A percentile compares a stretch with the other conserved stretches of the same genome.
Evolutionary conservation across 345 rosid genomes (phyloP).

Genomic region (Cardamine resedifolia): DNA sequence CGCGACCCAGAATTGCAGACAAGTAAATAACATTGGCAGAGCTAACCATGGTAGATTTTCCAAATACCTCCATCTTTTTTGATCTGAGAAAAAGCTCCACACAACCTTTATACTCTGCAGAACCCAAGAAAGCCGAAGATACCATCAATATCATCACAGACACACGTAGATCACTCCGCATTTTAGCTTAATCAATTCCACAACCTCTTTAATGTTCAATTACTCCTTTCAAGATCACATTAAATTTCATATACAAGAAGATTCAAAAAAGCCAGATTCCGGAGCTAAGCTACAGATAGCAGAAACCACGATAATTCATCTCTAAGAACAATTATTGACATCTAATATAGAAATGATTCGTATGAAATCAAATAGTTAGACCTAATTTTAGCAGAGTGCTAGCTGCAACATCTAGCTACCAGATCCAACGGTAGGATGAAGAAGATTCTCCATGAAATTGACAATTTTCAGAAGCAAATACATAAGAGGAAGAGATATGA

Average conservation of each 20-base stretch:
- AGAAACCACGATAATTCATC: background rate
- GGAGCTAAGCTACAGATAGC: conserved; percentile 1
- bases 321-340: background rate
- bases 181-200: conserved; percentile 23
- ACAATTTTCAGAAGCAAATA: background rate
- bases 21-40: conserved; percentile 85
- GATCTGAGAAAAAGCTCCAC: conserved; percentile 34
- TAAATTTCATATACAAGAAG: background rate
- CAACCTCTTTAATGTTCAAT: background rate
- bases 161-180: conserved; percentile 19
- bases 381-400: conserved; percentile 14
- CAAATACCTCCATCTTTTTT: conserved; percentile 75
- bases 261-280: background rate
- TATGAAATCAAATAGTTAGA: background rate
- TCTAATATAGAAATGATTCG: background rate
- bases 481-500: background rate
- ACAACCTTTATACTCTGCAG: conserved; percentile 40
- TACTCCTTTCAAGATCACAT: conserved; percentile 15
- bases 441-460: background rate
- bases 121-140: conserved; percentile 36
- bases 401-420: conserved; percentile 16
- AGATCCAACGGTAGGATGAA: conserved; percentile 21
- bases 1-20: conserved; percentile 85
- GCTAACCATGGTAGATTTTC: conserved; percentile 58
- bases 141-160: conserved; percentile 31